Base-by-base conservation (phyloP, 2,329 filamentous ascomycete genomes). In the Trichoderma simmonsii region DNA sequence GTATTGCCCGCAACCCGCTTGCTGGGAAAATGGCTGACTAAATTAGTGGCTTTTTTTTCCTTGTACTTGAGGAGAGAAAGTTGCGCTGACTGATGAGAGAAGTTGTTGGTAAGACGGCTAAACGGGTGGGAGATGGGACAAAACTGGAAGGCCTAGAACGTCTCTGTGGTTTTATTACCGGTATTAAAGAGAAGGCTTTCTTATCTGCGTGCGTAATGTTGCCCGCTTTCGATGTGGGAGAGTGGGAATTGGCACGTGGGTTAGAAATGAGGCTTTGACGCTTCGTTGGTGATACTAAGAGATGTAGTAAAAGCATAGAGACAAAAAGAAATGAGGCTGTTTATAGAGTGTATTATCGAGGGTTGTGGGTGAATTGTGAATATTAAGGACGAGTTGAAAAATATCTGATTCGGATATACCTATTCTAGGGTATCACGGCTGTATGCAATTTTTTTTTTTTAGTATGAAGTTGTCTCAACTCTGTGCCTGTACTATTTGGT, bases 171-270 rank as follows among this genome's bases (percentile, higher is more conserved):
- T 24, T 24, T 24, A 24, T 24, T 24, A 24, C 24, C 24, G 24
- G 24, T 24, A 24, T 24, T 24, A 24, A 24, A 24, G 24, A 24
- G 24, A 24, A 24, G 24, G 24, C 24, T 24, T 24, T 24, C 24
- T 21, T 51, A 51, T 51, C 43, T 51, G n/a, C n/a, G 43, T 51
- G 18, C 18, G 43, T 51, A 54, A 24, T 54, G 48, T 9, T 11
- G 4, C 18, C n/a, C 8, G 9, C n/a, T 21, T 1, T 3, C 2
- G 2, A 12, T 0, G 11, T 54, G 21, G 0, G 6, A 54, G 48
- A 24, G 48, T 24, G 21, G 48, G 48, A 12, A 24, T 24, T 21
- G 21, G 48, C 9, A 24, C 21, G 4, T 24, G 48, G 5, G 11
- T 12, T 54, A 3, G 48, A 54, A 14, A 54, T 1, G n/a, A 24